Percentiles rank a stretch among this genome's conserved stretches.
phyloP scores from a whole-genome alignment of 2,329 filamentous ascomycete genomes.

The Aspergillus eucalypticola region DNA sequence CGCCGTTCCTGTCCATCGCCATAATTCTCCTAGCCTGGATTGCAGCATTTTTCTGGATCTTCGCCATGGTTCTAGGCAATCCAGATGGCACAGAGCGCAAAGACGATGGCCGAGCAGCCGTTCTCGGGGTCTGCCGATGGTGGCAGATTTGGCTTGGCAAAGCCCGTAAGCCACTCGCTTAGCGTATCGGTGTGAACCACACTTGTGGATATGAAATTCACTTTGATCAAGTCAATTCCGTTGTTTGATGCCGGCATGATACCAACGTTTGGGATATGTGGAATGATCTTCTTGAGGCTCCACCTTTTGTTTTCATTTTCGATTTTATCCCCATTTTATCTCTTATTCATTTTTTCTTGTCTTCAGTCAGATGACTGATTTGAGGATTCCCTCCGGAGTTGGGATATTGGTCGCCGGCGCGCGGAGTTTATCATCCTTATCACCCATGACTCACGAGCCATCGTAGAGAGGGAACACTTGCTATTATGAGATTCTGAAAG shows the following conservation, averaged over 20 bases:
- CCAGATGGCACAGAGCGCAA: slow-evolving; percentile 60
- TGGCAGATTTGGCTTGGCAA: slow-evolving; percentile 60
- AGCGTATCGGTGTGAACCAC: slow-evolving; percentile 1
- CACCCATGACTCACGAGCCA: background rate
- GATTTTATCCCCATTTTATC: background rate
- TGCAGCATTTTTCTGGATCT: slow-evolving; percentile 63
- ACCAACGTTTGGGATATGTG: slow-evolving; percentile 29
- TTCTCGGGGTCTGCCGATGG: slow-evolving; percentile 59
- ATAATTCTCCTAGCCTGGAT: slow-evolving; percentile 61
- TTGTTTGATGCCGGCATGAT: slow-evolving; percentile 27
- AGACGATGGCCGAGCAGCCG: slow-evolving; percentile 62
- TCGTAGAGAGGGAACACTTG: background rate
- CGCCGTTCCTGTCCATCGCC: slow-evolving; percentile 58
- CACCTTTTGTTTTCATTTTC: background rate
- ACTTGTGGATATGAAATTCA: background rate
- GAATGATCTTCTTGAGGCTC: slow-evolving; percentile 18
- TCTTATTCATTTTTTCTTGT: slow-evolving; percentile 7
- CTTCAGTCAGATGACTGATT: background rate
- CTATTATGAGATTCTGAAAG: background rate
- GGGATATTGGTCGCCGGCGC: background rate
- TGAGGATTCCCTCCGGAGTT: background rate
- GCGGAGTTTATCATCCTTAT: background rate
- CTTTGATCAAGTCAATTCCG: slow-evolving; percentile 11
- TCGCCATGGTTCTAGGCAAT: slow-evolving; percentile 62
- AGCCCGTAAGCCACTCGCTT: slow-evolving; percentile 26